A percentile compares a stretch with the other conserved stretches of the same genome.
phyloP scores from a whole-genome alignment of 2,329 filamentous ascomycete genomes.

The Pseudogymnoascus sp. region DNA sequence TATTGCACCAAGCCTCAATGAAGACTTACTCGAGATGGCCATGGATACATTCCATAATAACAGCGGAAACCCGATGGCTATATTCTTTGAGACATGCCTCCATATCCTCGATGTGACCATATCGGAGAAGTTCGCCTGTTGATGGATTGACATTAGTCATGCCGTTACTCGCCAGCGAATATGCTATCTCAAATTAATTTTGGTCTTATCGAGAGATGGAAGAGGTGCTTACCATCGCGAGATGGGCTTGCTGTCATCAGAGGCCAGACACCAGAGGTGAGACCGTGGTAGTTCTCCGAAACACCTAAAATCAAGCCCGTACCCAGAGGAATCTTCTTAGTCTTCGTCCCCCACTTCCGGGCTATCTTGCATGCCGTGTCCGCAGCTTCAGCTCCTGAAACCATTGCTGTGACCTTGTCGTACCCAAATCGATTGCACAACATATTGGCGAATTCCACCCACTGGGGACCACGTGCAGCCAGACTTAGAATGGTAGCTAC shows the following conservation, averaged over 20 bases:
- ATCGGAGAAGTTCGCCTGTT: neutral
- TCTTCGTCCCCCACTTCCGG: slow-evolving; percentile 11
- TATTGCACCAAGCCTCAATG: neutral
- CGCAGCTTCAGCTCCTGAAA: slow-evolving; percentile 11
- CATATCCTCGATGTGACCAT: neutral
- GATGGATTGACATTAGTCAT: slow-evolving; percentile 7
- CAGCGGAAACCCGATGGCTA: slow-evolving; percentile 3
- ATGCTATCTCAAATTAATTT: neutral
- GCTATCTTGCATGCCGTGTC: slow-evolving; percentile 13
- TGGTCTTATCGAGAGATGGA: no score
- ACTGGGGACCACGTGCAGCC: neutral
- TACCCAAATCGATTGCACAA: slow-evolving; percentile 12
- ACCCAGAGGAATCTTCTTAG: slow-evolving; percentile 8
- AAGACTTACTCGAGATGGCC: slow-evolving; percentile 8
- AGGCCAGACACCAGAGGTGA: neutral
- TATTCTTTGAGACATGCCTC: neutral
- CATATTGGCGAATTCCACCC: neutral
- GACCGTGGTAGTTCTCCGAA: slow-evolving; percentile 8
- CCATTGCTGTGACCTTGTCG: slow-evolving; percentile 12
- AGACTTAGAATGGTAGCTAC: neutral
- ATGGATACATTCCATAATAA: slow-evolving; percentile 10
- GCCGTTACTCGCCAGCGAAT: neutral
- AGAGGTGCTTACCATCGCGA: neutral
- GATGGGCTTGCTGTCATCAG: neutral
- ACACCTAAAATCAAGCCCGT: slow-evolving; percentile 12